These are phyloP conservation scores for Coleophoma crateriformis DNA, from an alignment of 2,329 filamentous ascomycete genomes.

Conservation along the genomic window DNA sequence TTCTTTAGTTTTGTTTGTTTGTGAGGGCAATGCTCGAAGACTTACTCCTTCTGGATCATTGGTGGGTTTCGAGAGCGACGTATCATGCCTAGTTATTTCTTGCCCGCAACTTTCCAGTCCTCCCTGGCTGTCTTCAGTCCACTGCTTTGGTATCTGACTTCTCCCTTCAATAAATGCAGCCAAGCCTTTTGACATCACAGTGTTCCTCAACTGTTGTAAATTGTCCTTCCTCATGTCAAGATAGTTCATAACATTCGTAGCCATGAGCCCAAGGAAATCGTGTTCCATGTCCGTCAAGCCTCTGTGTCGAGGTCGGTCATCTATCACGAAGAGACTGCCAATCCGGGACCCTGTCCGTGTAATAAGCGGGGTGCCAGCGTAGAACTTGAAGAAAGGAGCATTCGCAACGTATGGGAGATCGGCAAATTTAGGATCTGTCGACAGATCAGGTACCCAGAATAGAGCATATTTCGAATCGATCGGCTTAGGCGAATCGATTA, in stretches of 20 bases:
- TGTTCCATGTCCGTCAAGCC: slow-evolving; percentile 37
- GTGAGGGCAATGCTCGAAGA: not conserved
- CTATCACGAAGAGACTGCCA: slow-evolving; percentile 53
- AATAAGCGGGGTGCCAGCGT: slow-evolving; percentile 18
- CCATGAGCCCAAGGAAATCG: slow-evolving; percentile 48
- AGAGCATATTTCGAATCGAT: slow-evolving; percentile 5
- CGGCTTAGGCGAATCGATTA: slow-evolving; percentile 4
- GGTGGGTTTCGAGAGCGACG: not conserved
- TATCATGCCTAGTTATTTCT: not conserved
- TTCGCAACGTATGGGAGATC: slow-evolving; percentile 12
- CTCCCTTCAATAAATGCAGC: slow-evolving; percentile 42
- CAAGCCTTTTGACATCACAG: slow-evolving; percentile 45
- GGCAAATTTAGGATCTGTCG: slow-evolving; percentile 4
- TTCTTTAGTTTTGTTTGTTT: not conserved
- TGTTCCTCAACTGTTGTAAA: slow-evolving; percentile 43
- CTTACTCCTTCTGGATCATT: not conserved
- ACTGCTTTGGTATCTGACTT: slow-evolving; percentile 1
- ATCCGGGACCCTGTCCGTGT: slow-evolving; percentile 27
- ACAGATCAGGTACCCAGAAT: slow-evolving; percentile 9
- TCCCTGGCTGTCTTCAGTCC: not conserved
- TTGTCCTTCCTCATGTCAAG: slow-evolving; percentile 47
- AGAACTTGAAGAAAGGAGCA: slow-evolving; percentile 17
- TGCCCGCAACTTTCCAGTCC: no score
- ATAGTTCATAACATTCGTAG: slow-evolving; percentile 50
- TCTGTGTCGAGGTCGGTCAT: slow-evolving; percentile 45